A percentile compares a stretch with the other conserved stretches of the same genome.
phyloP scores from a whole-genome alignment of 805 yeast genomes.

The Starmera pachycereana region DNA sequence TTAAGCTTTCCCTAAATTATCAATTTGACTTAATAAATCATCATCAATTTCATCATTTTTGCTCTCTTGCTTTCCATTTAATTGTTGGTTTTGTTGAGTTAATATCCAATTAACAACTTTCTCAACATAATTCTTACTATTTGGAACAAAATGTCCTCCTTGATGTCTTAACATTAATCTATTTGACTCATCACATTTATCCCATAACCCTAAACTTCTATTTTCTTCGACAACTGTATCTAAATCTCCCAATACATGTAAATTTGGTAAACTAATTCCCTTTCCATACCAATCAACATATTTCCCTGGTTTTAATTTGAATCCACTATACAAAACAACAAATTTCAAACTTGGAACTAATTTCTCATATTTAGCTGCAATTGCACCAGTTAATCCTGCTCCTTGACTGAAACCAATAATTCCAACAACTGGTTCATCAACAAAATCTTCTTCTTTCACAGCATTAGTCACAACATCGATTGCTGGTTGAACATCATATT shows the following conservation, averaged over 20 bases:
- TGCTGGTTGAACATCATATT: constrained; percentile 22
- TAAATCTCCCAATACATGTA: constrained; percentile 78
- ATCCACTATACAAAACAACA: constrained; percentile 57
- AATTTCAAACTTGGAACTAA: constrained; percentile 28
- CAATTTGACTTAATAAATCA: constrained; percentile 28
- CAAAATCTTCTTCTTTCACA: constrained; percentile 21
- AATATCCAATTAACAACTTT: constrained; percentile 26
- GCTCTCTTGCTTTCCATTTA: not conserved
- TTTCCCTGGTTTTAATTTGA: constrained; percentile 21
- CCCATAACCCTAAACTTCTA: constrained; percentile 48
- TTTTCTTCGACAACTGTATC: constrained; percentile 81
- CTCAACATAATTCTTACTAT: constrained; percentile 39
- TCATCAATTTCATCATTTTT: constrained; percentile 15
- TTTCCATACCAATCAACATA: constrained; percentile 11
- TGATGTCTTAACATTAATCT: constrained; percentile 64
- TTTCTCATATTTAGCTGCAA: constrained; percentile 43
- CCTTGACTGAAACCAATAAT: constrained; percentile 91
- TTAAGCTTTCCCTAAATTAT: constrained; percentile 25
- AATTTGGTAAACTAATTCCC: constrained; percentile 25
- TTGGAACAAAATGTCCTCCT: constrained; percentile 97
- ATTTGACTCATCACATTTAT: constrained; percentile 31
- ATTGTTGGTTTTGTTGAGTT: constrained; percentile 1
- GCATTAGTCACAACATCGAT: constrained; percentile 32
- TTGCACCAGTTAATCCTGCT: constrained; percentile 64
- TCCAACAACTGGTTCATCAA: constrained; percentile 73